Evolutionary conservation across 2,329 filamentous ascomycete genomes (phyloP), one percentile per base, ranked within the genome.

Genomic region (Sarocladium kiliense): DNA sequence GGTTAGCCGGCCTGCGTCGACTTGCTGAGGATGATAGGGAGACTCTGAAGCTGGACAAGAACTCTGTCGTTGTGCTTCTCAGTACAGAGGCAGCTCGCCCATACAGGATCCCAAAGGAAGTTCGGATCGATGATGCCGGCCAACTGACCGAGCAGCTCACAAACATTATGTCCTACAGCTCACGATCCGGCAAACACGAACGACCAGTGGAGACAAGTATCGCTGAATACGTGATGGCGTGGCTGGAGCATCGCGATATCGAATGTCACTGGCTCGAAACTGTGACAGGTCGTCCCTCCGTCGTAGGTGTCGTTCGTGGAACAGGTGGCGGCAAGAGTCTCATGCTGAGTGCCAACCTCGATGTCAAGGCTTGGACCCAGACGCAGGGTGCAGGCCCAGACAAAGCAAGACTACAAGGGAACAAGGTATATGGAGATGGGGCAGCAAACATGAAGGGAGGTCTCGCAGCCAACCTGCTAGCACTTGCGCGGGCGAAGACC

Each of bases 41-140:
- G 1, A 58, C 64, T 0, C 60, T 79, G 0, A 66, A 66, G 0
- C 63, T 83, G 0, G 65, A 70, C 7, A 61, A 67, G 0, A 68
- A 81, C n/a, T 78, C 82, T 0, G 74, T 84, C 0, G 75, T 90
- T 0, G 77, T 91, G 1, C 65, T 91, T 1, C 77, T 89, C 41
- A 85, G 81, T 58, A 91, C 87, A 0, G 86, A 89, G 65, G 58
- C 54, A 3, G 26, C 37, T 4, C 45, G 56, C n/a, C 34, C 45
- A 1, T 59, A 59, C 50, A 55, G 56, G n/a, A 36, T 36, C n/a
- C 47, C 47, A 6, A 32, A 23, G 18, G 47, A 51, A 12, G 30
- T 36, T 27, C 47, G 47, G 3, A 2, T 51, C 16, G 47, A 34
- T 3, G 30, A 36, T 51, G 18, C 27, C 14, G 47, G 18, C 21